Conservation (phyloP, 345 rosid species). For the Heritiera fomes region DNA sequence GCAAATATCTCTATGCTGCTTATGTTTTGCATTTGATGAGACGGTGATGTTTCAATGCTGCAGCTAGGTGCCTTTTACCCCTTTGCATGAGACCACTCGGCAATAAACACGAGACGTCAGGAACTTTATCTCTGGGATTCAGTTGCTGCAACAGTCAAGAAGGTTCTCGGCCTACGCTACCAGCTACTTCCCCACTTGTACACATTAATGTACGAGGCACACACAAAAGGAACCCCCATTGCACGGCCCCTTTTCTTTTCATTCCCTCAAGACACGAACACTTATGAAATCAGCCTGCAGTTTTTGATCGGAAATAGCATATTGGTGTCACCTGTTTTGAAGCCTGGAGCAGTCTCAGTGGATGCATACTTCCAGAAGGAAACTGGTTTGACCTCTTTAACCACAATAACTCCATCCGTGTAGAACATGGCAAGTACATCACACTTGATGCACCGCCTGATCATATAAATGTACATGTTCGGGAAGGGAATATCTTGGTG, state of each 20-base stretch:
- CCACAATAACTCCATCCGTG: slow-evolving; percentile 35
- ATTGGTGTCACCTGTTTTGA: slow-evolving; percentile 57
- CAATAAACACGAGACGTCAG: slow-evolving; percentile 32
- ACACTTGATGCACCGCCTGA: slow-evolving; percentile 55
- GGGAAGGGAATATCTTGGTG: slow-evolving; percentile 60
- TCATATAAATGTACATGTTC: slow-evolving; percentile 56
- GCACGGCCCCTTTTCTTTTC: slow-evolving; percentile 76
- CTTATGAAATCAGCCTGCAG: slow-evolving; percentile 48
- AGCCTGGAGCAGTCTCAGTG: slow-evolving; percentile 36
- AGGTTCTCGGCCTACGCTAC: slow-evolving; percentile 65
- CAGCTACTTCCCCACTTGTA: slow-evolving; percentile 61
- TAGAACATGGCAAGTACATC: slow-evolving; percentile 33
- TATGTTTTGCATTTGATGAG: not conserved
- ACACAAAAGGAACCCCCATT: slow-evolving; percentile 54
- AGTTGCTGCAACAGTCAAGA: slow-evolving; percentile 57
- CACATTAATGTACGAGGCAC: slow-evolving; percentile 66
- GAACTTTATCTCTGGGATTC: slow-evolving; percentile 78
- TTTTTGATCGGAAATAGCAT: slow-evolving; percentile 59
- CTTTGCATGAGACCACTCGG: slow-evolving; percentile 69
- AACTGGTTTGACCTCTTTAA: slow-evolving; percentile 70
- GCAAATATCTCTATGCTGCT: not conserved
- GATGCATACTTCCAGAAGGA: slow-evolving; percentile 58
- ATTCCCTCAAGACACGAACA: slow-evolving; percentile 50
- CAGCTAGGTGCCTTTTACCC: slow-evolving; percentile 82
- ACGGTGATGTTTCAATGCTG: not conserved